Base-by-base conservation (phyloP, 1,139 yeast genomes). In the Meyerozyma smithsonii region DNA sequence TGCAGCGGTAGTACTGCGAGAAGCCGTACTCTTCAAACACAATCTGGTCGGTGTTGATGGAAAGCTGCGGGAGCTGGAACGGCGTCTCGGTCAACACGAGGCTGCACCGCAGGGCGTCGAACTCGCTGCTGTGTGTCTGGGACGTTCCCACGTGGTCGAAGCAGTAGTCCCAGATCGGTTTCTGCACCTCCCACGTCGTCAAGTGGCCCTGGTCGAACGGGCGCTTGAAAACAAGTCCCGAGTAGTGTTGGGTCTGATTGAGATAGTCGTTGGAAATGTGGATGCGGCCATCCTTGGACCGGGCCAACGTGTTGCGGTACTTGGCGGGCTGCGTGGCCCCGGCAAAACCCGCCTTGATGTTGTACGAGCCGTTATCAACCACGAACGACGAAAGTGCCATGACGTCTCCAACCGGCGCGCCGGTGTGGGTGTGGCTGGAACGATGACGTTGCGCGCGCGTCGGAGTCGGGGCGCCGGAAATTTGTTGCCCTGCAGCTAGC, bases 1-100 rank as follows among this genome's bases (percentile, higher is more conserved):
- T 67, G 43, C 84, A 74, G 36, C 90, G 58, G 43, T 78, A 78
- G 48, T 81, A 79, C 30, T 79, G 77, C 24, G 71, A 72, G 55
- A 92, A 85, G 7, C 88, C 95, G 54, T 83, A 92, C 55, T 94
- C 98, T 60, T 94, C 99, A 64, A 94, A 90, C 3, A 94, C 77
- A 1, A 92, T 84, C 61, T 90, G 96, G 58, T 92, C 98, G 20
- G 89, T 84, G 58, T 85, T 85, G 50, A 82, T 79, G 33, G 95
- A 86, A 33, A 92, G 68, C 41, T 82, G 86, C 1, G 96, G 95
- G 35, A 92, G 64, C 41, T 88, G 86, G 56, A 84, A 81, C 16
- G 96, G 92, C 11, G 90, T 72, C 54, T 92, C 97, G 1, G 89
- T 78, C 40, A 82, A 65, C 2, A 83, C 61, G 36, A 85, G 64